Evolutionary conservation across 176 grass and related monocot genomes (phyloP).

Genomic region (Oryza longistaminata): DNA sequence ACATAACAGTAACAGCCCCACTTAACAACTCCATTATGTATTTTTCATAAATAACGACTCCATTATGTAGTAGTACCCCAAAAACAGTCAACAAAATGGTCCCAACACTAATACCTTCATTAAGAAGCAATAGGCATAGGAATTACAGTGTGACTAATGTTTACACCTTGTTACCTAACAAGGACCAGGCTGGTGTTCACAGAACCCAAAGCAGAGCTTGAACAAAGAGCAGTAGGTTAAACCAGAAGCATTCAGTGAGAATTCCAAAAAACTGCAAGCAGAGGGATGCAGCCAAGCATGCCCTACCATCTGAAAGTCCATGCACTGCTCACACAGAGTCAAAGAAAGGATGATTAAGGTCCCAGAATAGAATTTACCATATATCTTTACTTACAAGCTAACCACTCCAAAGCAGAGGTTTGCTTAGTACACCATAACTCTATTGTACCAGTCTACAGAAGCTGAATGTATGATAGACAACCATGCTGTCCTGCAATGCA

Average conservation of each 20-base stretch:
- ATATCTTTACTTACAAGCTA: not conserved
- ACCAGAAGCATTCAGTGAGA: not conserved
- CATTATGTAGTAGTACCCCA: no score
- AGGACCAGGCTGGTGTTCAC: not conserved
- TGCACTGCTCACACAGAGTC: not conserved
- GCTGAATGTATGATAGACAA: slow-evolving; percentile 11
- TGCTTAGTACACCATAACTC: not conserved
- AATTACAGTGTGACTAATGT: not conserved
- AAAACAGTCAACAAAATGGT: not conserved
- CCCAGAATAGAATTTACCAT: not conserved
- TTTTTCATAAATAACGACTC: not conserved
- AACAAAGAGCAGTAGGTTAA: not conserved
- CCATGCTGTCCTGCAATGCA: not conserved
- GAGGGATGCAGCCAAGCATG: slow-evolving; percentile 28
- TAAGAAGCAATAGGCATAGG: not conserved
- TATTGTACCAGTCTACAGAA: not conserved
- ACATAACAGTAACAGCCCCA: not conserved
- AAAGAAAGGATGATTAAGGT: not conserved
- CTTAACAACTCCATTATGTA: not conserved
- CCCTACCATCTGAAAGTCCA: slow-evolving; percentile 9
- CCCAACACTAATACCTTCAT: not conserved
- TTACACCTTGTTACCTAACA: not conserved
- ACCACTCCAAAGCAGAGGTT: not conserved
- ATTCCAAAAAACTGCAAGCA: slow-evolving; percentile 4
- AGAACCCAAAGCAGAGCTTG: not conserved